These are phyloP conservation scores for Talaromyces sp. DNA, from an alignment of 2,329 filamentous ascomycete species.

Conservation along the genomic window DNA sequence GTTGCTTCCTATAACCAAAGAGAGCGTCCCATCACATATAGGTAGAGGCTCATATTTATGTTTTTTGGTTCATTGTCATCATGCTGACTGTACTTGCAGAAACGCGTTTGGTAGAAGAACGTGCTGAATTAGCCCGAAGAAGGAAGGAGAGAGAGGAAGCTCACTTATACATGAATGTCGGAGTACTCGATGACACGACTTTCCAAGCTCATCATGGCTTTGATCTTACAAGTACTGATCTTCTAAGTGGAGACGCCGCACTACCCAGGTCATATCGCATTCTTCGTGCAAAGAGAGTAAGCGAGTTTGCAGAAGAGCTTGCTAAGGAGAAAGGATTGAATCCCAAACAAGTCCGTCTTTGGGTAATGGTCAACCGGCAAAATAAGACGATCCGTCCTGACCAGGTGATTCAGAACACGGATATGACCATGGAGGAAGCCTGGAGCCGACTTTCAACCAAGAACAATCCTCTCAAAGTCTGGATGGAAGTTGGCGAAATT, in stretches of 20 bases:
- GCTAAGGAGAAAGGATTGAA: constrained; percentile 67
- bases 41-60: constrained; percentile 49
- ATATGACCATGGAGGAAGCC: constrained; percentile 74
- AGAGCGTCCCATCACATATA: constrained; percentile 78
- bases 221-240: constrained; percentile 70
- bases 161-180: constrained; percentile 83
- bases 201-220: constrained; percentile 80
- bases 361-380: constrained; percentile 98
- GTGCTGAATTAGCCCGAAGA: constrained; percentile 67
- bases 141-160: constrained; percentile 90
- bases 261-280: constrained; percentile 70
- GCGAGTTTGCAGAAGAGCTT: constrained; percentile 68
- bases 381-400: constrained; percentile 95
- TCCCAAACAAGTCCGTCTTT: constrained; percentile 70
- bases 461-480: constrained; percentile 68
- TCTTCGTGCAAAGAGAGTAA: constrained; percentile 69
- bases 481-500: constrained; percentile 74
- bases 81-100: constrained; percentile 43
- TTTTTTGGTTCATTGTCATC: background rate
- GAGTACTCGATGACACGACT: constrained; percentile 74
- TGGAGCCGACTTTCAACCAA: constrained; percentile 65
- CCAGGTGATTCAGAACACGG: constrained; percentile 72
- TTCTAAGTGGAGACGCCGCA: constrained; percentile 59
- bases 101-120: constrained; percentile 75
- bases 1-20: constrained; percentile 68